A percentile compares a stretch with the other conserved stretches of the same genome.
Conservation (phyloP, 306 rosid species). For the Pachyrhizus erosus region DNA sequence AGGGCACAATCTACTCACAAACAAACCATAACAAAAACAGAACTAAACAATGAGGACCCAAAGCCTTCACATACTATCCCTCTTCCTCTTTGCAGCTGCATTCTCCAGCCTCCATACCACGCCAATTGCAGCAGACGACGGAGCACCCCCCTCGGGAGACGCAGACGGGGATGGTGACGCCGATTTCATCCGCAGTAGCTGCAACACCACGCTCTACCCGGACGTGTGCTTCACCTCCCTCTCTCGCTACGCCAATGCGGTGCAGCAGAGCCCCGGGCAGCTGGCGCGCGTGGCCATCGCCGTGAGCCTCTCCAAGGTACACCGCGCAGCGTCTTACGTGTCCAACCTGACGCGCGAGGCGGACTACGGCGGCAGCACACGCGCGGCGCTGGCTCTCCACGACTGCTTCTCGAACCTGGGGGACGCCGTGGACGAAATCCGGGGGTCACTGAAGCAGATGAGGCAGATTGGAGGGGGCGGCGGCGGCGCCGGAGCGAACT, state of each 20-base stretch:
- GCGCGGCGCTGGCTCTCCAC: conserved; percentile 69
- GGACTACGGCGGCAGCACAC: conserved; percentile 58
- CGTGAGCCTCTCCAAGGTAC: conserved; percentile 66
- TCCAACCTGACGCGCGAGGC: conserved; percentile 68
- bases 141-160: background rate
- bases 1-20: background rate
- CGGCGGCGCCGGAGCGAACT: conserved; percentile 43
- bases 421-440: conserved; percentile 87
- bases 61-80: background rate
- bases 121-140: background rate
- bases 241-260: conserved; percentile 79
- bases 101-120: conserved; percentile 17
- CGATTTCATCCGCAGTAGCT: conserved; percentile 82
- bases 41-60: conserved; percentile 44
- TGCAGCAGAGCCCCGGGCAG: conserved; percentile 72
- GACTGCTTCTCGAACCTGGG: conserved; percentile 88
- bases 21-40: background rate
- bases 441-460: conserved; percentile 92
- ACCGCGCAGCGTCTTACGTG: conserved; percentile 59
- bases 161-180: background rate
- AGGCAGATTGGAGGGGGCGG: conserved; percentile 53
- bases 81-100: conserved; percentile 34
- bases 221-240: conserved; percentile 86
- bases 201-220: conserved; percentile 82
- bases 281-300: conserved; percentile 85